These are phyloP conservation scores for Tilletiopsis washingtonensis DNA, from an alignment of 1,284 basidiomycete genomes.

Conservation along the genomic window DNA sequence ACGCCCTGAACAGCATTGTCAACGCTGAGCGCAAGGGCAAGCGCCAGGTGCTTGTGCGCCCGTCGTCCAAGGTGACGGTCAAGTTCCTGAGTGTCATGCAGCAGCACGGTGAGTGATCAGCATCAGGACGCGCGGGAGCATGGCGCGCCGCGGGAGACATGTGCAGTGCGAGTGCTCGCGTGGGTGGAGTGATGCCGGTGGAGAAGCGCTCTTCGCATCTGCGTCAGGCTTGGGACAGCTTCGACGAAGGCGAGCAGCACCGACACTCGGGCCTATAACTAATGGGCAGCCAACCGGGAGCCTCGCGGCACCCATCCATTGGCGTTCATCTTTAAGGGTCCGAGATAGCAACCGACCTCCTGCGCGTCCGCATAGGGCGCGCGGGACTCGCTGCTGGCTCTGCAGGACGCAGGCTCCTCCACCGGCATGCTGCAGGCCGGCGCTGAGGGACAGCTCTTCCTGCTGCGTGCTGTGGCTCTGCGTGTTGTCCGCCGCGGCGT, in stretches of 20 bases:
- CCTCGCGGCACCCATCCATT: constrained; percentile 17
- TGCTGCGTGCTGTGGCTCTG: too few relatives aligned
- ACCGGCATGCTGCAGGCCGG: too few relatives aligned
- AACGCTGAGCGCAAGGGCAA: constrained; percentile 48
- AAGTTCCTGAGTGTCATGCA: constrained; percentile 48
- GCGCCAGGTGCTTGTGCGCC: constrained; percentile 46
- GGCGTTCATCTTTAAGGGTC: constrained; percentile 46
- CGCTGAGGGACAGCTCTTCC: too few relatives aligned
- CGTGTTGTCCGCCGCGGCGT: too few relatives aligned
- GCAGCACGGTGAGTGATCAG: constrained; percentile 43
- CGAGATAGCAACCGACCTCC: constrained; percentile 44
- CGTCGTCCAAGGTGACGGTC: constrained; percentile 47
- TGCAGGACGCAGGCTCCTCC: too few relatives aligned
- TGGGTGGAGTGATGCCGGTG: background rate
- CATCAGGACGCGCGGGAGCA: too few relatives aligned
- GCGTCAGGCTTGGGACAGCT: too few relatives aligned
- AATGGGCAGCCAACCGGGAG: constrained; percentile 34
- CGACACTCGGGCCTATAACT: constrained; percentile 47
- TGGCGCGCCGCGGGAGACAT: background rate
- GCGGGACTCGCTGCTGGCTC: too few relatives aligned
- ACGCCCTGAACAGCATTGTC: constrained; percentile 47
- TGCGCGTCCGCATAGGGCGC: too few relatives aligned
- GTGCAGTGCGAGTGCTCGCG: background rate
- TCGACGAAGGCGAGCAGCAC: too few relatives aligned
- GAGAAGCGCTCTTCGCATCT: background rate